phyloP scores from a whole-genome alignment of 1,284 basidiomycete species.

The Trametes pubescens region DNA sequence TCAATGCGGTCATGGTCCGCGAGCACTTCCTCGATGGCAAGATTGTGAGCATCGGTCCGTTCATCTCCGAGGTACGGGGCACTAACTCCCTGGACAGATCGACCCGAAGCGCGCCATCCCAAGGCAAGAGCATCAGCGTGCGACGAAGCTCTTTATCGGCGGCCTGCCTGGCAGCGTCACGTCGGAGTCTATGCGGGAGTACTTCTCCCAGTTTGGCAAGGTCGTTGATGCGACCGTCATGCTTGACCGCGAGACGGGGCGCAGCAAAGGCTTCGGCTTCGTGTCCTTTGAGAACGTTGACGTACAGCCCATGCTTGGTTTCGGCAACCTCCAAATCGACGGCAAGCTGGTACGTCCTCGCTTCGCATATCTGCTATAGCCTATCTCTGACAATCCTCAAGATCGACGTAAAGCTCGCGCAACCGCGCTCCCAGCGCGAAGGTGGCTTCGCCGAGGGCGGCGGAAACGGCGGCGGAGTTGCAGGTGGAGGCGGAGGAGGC shows the following conservation, averaged over 20 bases:
- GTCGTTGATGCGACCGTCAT: conserved; percentile 98
- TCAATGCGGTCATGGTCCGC: conserved; percentile 83
- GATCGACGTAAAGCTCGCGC: conserved; percentile 96
- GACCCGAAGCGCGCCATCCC: conserved; percentile 99
- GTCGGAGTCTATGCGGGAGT: conserved; percentile 91
- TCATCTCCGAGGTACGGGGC: not conserved
- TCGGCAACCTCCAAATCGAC: conserved; percentile 88
- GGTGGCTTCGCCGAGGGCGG: conserved; percentile 49
- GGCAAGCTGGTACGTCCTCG: conserved; percentile 80
- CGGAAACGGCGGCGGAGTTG: conserved; percentile 21
- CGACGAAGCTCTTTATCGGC: conserved; percentile 95
- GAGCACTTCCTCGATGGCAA: conserved; percentile 94
- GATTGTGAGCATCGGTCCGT: conserved; percentile 64
- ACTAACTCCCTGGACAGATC: conserved; percentile 66
- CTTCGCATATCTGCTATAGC: not conserved
- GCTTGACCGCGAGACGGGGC: conserved; percentile 95
- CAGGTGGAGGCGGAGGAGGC: conserved; percentile 30
- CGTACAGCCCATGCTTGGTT: conserved; percentile 85
- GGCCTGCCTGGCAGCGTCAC: conserved; percentile 93
- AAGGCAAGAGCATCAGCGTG: conserved; percentile 90
- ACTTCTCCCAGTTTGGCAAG: conserved; percentile 91
- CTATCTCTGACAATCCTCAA: conserved; percentile 43
- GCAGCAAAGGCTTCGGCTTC: conserved; percentile 98
- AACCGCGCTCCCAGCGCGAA: conserved; percentile 85
- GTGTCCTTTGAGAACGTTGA: conserved; percentile 93